Evolutionary conservation across 345 rosid genomes (phyloP).

Genomic region (Angophora floribunda): DNA sequence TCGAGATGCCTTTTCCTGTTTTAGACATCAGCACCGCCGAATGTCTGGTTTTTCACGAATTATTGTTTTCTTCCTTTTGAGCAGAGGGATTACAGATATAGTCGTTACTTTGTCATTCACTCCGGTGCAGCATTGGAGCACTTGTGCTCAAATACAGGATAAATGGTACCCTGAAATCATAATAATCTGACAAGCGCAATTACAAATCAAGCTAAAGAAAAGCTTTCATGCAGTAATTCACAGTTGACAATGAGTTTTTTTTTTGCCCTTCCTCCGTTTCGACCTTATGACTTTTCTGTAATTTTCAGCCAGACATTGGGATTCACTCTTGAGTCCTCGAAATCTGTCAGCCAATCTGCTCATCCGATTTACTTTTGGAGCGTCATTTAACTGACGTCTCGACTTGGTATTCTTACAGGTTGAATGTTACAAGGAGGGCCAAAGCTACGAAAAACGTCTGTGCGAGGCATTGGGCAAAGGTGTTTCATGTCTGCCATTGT

Average conservation of each 20-base stretch:
- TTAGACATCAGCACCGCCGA: neutral
- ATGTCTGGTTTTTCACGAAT: neutral
- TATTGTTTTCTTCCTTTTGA: neutral
- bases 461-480: neutral
- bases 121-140: neutral
- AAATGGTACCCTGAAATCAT: neutral
- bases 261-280: neutral
- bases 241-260: slow-evolving; percentile 21
- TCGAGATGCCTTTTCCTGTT: neutral
- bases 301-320: neutral
- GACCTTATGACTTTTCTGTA: neutral
- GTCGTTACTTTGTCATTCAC: neutral
- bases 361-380: neutral
- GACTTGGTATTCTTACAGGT: neutral
- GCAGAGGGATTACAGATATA: neutral
- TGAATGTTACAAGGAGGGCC: neutral
- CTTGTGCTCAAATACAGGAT: neutral
- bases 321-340: neutral
- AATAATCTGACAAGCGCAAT: neutral
- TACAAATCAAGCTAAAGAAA: neutral
- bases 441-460: neutral
- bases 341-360: neutral
- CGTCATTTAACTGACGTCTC: neutral
- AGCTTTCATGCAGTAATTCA: neutral
- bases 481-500: neutral